These are phyloP conservation scores for Gnomoniopsis sp. DNA, from an alignment of 2,329 filamentous ascomycete species.

Conservation along the genomic window DNA sequence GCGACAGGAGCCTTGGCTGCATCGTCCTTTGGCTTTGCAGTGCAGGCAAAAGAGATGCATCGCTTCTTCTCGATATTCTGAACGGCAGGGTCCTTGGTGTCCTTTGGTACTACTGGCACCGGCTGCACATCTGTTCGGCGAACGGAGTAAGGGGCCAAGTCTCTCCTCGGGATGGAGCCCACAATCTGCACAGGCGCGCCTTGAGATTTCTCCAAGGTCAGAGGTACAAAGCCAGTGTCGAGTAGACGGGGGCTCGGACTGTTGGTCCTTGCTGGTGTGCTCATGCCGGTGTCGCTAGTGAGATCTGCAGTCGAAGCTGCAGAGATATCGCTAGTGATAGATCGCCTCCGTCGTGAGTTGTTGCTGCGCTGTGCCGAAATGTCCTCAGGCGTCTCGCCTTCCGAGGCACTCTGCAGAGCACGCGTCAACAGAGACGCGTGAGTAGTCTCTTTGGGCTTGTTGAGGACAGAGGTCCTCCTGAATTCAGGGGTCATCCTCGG, in stretches of 20 bases:
- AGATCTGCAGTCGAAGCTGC: slow-evolving; percentile 81
- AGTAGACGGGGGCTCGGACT: slow-evolving; percentile 85
- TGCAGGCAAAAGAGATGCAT: slow-evolving; percentile 90
- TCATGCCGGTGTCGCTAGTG: slow-evolving; percentile 90
- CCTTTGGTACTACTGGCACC: slow-evolving; percentile 20
- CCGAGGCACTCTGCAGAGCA: slow-evolving; percentile 68
- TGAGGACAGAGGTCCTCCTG: slow-evolving; percentile 35
- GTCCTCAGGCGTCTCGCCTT: slow-evolving; percentile 46
- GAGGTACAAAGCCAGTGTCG: slow-evolving; percentile 45
- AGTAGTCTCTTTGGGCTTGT: slow-evolving; percentile 50
- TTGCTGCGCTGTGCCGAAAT: slow-evolving; percentile 30
- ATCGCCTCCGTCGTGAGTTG: slow-evolving; percentile 48
- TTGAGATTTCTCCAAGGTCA: slow-evolving; percentile 22
- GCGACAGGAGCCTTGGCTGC: slow-evolving; percentile 34
- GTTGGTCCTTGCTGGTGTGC: slow-evolving; percentile 82
- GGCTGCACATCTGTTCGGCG: slow-evolving; percentile 19
- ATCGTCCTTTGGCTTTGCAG: slow-evolving; percentile 54
- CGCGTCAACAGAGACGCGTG: slow-evolving; percentile 84
- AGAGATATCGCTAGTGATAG: slow-evolving; percentile 77
- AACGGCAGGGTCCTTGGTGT: slow-evolving; percentile 51
- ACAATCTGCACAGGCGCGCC: slow-evolving; percentile 12
- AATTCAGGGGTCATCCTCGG: slow-evolving; percentile 33
- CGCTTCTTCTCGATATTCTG: slow-evolving; percentile 73
- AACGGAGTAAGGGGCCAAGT: neutral
- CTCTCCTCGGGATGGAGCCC: slow-evolving; percentile 11